Base-by-base conservation (phyloP, 2,329 filamentous ascomycete genomes). In the Mollisia scopiformis region DNA sequence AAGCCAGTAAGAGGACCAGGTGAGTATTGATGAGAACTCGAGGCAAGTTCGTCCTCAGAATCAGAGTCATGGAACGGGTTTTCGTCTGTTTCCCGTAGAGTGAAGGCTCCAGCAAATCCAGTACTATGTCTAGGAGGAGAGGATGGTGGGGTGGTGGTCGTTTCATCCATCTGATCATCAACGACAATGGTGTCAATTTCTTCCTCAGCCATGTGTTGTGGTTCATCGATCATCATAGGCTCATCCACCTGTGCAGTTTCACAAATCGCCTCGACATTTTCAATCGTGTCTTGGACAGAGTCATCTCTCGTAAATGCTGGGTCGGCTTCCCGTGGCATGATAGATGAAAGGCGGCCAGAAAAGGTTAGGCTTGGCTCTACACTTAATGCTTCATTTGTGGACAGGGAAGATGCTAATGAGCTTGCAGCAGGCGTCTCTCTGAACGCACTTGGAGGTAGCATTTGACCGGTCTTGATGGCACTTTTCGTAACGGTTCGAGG, bases 31-130 rank as follows among this genome's bases (percentile, higher is more conserved):
- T 64, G 68, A 62, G 64, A 64, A 11, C 67, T 73, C 27, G 71
- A 61, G 53, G 77, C 70, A 62, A 78, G 73, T 62, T 87, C 84
- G 54, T 85, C 83, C 37, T 87, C 84, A 0, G 80, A 82, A n/a
- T 81, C 77, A 33, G 80, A 69, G 25, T 47, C 43, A 25, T 47
- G 43, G 46, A 78, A 79, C 3, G 78, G 76, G 46, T 78, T 72
- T 5, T 82, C 68, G 33, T 84, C 80, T 66, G 81, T 80, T 14
- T 80, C 73, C 8, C 82, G 78, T 5, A 86, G 76, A 14, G 72
- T 73, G 63, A 80, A 82, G 3, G 63, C 37, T 11, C n/a, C 16
- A n/a, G 60, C 49, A 41, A 59, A 43, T 7, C 64, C 65, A 19
- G 41, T 64, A 37, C 57, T 68, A 28, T 63, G 56, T 30, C 41